These are phyloP conservation scores for Beauveria scarabaeidicola DNA, from an alignment of 2,329 filamentous ascomycete species.

Conservation along the genomic window DNA sequence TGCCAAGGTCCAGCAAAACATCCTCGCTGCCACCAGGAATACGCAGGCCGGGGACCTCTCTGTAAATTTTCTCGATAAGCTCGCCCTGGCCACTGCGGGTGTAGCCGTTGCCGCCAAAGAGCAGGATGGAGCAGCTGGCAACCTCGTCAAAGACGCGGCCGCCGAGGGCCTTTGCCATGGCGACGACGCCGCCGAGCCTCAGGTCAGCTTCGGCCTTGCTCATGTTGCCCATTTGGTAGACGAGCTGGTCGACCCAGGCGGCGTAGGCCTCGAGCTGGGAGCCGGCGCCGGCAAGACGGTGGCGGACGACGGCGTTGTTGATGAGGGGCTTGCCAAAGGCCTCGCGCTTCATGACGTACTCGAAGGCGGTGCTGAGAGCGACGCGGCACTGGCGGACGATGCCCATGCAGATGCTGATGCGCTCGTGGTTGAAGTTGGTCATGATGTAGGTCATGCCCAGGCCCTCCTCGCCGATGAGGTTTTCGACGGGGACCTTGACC, in stretches of 20 bases:
- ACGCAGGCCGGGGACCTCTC: constrained; percentile 20
- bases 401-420: constrained; percentile 19
- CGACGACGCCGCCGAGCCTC: constrained; percentile 63
- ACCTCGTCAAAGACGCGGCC: constrained; percentile 66
- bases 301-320: constrained; percentile 64
- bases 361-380: constrained; percentile 25
- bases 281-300: constrained; percentile 60
- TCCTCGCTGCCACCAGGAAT: constrained; percentile 20
- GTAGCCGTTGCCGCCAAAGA: constrained; percentile 69
- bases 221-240: constrained; percentile 57
- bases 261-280: constrained; percentile 59
- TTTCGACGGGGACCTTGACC: constrained; percentile 42
- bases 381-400: constrained; percentile 17
- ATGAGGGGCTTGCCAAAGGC: constrained; percentile 44
- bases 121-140: constrained; percentile 57
- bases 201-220: constrained; percentile 49
- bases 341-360: constrained; percentile 28
- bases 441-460: constrained; percentile 36
- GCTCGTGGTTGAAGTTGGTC: constrained; percentile 46
- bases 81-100: constrained; percentile 63
- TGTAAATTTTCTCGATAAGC: constrained; percentile 46
- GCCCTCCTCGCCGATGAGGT: constrained; percentile 44
- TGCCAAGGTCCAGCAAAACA: constrained; percentile 17
- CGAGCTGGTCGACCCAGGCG: constrained; percentile 63
- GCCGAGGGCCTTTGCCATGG: constrained; percentile 62